phyloP scores from a whole-genome alignment of 495 filamentous ascomycete species.

The Aspergillus kassunensis region DNA sequence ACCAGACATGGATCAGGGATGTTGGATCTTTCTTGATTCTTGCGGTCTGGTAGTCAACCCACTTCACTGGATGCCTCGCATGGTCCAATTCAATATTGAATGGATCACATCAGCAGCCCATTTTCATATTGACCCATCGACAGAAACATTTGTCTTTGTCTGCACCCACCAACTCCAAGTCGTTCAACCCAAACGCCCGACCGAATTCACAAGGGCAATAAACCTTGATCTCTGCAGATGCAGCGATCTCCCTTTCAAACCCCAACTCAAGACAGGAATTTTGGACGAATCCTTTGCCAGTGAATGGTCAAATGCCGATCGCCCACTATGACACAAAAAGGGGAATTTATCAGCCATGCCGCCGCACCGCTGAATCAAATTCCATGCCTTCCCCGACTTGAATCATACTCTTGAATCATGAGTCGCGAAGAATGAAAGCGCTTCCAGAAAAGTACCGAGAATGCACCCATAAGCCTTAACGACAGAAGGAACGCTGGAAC shows the following conservation, averaged over 20 bases:
- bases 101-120: not conserved
- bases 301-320: slow-evolving; percentile 4
- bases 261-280: not conserved
- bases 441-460: not conserved
- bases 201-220: not conserved
- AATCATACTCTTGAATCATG: not conserved
- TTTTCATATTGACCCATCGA: not conserved
- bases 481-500: not conserved
- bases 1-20: slow-evolving; percentile 5
- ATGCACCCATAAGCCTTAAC: not conserved
- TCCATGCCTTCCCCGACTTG: not conserved
- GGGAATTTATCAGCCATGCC: not conserved
- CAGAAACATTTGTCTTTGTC: not conserved
- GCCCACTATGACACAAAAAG: slow-evolving; percentile 1
- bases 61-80: not conserved
- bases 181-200: not conserved
- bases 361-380: not conserved
- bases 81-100: not conserved
- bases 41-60: not conserved
- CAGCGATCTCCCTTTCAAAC: not conserved
- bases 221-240: not conserved
- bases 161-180: not conserved
- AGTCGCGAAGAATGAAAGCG: not conserved
- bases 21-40: not conserved
- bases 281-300: not conserved